Evolutionary conservation across 176 grass and related monocot species (phyloP), one percentile per base, ranked within the genome.

Genomic region (Cenchrus purpureus): DNA sequence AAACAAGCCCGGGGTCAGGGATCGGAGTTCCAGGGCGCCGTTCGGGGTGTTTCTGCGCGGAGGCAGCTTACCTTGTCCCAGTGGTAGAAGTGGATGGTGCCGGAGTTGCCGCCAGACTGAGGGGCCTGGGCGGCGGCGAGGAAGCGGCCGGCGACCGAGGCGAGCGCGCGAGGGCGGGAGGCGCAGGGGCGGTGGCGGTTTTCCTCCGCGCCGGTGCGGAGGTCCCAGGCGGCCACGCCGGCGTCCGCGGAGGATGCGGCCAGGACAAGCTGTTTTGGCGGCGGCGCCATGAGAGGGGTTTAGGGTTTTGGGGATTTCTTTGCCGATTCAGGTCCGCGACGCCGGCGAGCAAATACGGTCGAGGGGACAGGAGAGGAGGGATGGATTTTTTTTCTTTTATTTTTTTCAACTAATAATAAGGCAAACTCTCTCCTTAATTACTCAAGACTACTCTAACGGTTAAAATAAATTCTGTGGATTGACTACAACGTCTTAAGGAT

Each of bases 1-100:
- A 77, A 65, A 53, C 51, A 42, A 70, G 11, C 12, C 78, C 44
- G 49, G 19, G 45, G 40, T 53, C 61, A 86, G 54, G 14, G 16
- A 60, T 68, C 6, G 69, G 17, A 45, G 22, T 66, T 63, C 7
- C 16, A 65, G 60, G 73, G 70, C 56, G 57, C 44, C 58, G 65
- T 20, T 22, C 42, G 48, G 5, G 43, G 70, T 34, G 43, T 64
- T 34, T 89, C 83, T 46, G 40, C 8, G 42, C 19, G 55, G 44
- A 20, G 40, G 29, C 14, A 43, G 25, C 67, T 60, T 76, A 84
- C 91, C 93, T 94, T 98, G 81, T 94, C 97, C 91, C 91, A 98
- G 45, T 89, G 83, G 89, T 91, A 94, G 86, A 87, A 98, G 60
- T 95, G 88, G 64, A 98, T 84, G 42, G 81, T 86, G 13, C 86